Evolutionary conservation across 2,329 filamentous ascomycete species (phyloP), one percentile per base, ranked within the genome.

Genomic region (Diaporthe capsici): DNA sequence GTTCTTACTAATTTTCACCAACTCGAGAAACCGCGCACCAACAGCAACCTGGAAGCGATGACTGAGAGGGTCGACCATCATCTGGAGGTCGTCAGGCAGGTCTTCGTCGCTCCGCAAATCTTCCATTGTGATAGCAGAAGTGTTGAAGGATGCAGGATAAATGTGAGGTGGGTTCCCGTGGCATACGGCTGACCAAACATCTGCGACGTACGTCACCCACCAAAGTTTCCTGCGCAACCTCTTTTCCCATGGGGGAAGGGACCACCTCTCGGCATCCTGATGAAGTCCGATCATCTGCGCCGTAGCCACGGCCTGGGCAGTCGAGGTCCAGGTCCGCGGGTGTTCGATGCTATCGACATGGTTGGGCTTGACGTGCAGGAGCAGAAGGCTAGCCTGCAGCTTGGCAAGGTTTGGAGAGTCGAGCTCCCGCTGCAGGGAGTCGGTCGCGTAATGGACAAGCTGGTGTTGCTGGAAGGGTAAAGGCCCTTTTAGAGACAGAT

Each of bases 181-280:
- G 25, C 51, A 55, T 22, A 55, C 51, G 51, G 51, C 51, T 28
- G 51, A 55, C 51, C 51, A 55, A 28, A 55, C 51, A 55, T 55
- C 25, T 9, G 51, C 25, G 51, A 55, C 51, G 25, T 28, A 55
- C n/a, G 51, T 55, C 25, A 25, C 51, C 51, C 51, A 55, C 51
- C 51, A 55, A 17, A 55, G 25, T 1, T 55, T 55, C 25, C 13
- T 55, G 13, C 51, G 51, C 13, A 55, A 28, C 12, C 25, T 17
- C 25, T 55, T 31, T 17, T 55, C 51, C 51, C 51, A 55, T 7
- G 51, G 13, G 8, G 51, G 12, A 6, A 55, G n/a, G 25, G 51
- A 55, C 51, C 51, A 55, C 25, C 51, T 55, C 51, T 55, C 51
- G 13, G 51, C 51, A 31, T 55, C 51, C 51, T 55, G 51, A 55